phyloP scores from a whole-genome alignment of 2,329 filamentous ascomycete genomes.

The Elsinoe australis region DNA sequence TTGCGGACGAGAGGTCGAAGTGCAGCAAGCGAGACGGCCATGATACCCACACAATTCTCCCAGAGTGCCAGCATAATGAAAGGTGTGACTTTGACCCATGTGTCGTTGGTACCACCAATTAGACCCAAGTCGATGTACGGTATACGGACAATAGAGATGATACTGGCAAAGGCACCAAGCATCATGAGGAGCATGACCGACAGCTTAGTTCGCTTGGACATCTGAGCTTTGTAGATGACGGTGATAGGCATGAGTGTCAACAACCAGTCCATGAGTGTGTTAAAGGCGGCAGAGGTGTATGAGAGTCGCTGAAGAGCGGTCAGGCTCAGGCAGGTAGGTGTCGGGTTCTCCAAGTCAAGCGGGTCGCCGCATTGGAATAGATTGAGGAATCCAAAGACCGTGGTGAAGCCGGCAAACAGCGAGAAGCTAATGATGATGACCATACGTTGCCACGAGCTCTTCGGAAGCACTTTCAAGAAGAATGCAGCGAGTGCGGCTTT shows the following conservation, averaged over 20 bases:
- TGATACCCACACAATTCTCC: slow-evolving; percentile 16
- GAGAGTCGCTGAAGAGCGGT: neutral
- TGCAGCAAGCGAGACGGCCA: slow-evolving; percentile 12
- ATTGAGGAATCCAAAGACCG: slow-evolving; percentile 13
- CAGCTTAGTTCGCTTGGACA: slow-evolving; percentile 35
- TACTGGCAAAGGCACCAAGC: slow-evolving; percentile 29
- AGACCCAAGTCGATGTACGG: slow-evolving; percentile 20
- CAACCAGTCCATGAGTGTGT: slow-evolving; percentile 25
- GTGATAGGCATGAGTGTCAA: slow-evolving; percentile 35
- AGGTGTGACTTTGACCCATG: slow-evolving; percentile 5
- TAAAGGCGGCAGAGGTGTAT: slow-evolving; percentile 3
- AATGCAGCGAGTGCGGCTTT: slow-evolving; percentile 12
- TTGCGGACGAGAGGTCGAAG: slow-evolving; percentile 12
- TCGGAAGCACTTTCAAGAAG: slow-evolving; percentile 16
- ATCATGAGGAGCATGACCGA: slow-evolving; percentile 33
- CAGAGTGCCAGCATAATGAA: slow-evolving; percentile 11
- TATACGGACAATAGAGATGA: slow-evolving; percentile 24
- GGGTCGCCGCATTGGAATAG: slow-evolving; percentile 17
- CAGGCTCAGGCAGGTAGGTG: neutral
- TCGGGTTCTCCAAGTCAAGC: neutral
- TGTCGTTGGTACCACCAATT: slow-evolving; percentile 3
- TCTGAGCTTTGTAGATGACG: slow-evolving; percentile 35
- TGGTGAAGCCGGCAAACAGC: slow-evolving; percentile 10
- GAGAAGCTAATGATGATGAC: slow-evolving; percentile 10
- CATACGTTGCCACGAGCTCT: slow-evolving; percentile 9